phyloP scores from a whole-genome alignment of 2,329 filamentous ascomycete species.

The Dothidotthia symphoricarpi region DNA sequence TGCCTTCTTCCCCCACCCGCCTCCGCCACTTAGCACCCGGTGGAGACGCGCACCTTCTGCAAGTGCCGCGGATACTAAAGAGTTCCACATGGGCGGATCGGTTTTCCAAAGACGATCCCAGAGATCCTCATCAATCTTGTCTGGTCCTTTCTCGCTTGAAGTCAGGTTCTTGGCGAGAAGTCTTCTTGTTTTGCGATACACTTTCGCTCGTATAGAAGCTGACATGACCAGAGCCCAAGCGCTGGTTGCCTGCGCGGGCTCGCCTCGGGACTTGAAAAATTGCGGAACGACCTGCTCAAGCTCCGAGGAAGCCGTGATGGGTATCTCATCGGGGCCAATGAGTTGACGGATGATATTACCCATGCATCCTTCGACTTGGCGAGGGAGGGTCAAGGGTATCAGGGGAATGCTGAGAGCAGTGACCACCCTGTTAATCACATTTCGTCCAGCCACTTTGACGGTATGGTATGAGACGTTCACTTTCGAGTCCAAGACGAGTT shows the following conservation, averaged over 20 bases:
- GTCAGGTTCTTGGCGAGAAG: slow-evolving; percentile 5
- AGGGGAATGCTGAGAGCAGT: slow-evolving; percentile 50
- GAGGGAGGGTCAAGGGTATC: slow-evolving; percentile 61
- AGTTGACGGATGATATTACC: slow-evolving; percentile 76
- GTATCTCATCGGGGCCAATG: slow-evolving; percentile 45
- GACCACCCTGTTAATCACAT: background rate
- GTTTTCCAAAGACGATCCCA: slow-evolving; percentile 23
- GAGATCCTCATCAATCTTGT: slow-evolving; percentile 1
- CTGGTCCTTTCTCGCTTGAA: background rate
- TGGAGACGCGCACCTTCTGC: slow-evolving; percentile 43
- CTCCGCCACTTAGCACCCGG: slow-evolving; percentile 70
- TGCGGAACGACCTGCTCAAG: slow-evolving; percentile 64
- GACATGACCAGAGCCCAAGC: slow-evolving; percentile 74
- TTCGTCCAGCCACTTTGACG: slow-evolving; percentile 9
- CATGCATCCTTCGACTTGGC: slow-evolving; percentile 63
- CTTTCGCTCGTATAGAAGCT: too few relatives aligned
- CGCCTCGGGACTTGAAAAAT: slow-evolving; percentile 51
- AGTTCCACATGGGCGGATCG: slow-evolving; percentile 22
- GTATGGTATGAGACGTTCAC: slow-evolving; percentile 16
- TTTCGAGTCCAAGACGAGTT: slow-evolving; percentile 11
- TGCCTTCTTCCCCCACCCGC: slow-evolving; percentile 79
- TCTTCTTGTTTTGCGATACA: slow-evolving; percentile 4
- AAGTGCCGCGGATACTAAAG: slow-evolving; percentile 20
- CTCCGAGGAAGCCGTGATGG: slow-evolving; percentile 66
- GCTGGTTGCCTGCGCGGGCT: slow-evolving; percentile 52